Conservation (phyloP, 2,329 filamentous ascomycete genomes). For the Trichoderma sp. region DNA sequence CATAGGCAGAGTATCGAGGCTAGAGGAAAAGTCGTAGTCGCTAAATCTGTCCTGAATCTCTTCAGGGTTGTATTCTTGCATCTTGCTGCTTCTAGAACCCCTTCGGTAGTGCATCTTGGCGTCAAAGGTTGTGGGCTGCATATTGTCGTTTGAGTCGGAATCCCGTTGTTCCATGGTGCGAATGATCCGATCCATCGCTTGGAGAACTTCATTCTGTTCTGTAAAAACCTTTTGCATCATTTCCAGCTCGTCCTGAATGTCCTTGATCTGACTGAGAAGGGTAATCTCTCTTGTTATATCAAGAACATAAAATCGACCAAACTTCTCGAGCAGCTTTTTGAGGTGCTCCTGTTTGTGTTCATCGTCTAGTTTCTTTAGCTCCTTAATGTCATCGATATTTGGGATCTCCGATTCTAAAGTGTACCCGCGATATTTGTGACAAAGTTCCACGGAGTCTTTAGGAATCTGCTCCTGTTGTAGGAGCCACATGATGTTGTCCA, state of each 20-base stretch:
- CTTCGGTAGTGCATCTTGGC: neutral
- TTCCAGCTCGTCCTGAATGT: neutral
- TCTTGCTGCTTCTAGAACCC: neutral
- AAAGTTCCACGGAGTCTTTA: neutral
- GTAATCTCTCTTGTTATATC: neutral
- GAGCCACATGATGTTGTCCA: neutral
- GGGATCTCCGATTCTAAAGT: neutral
- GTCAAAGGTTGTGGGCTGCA: rapidly evolving
- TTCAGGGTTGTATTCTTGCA: neutral
- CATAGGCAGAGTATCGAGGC: too few species aligned
- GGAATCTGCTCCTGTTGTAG: too few species aligned
- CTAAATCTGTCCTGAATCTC: neutral
- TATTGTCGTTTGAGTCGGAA: neutral
- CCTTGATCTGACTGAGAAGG: neutral
- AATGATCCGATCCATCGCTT: neutral
- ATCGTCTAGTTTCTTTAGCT: neutral
- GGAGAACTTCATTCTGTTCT: neutral
- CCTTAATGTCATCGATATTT: neutral
- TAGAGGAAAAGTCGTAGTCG: neutral
- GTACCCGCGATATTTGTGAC: neutral
- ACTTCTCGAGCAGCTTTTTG: neutral
- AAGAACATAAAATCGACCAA: neutral
- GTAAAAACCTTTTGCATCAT: neutral
- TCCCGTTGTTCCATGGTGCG: neutral
- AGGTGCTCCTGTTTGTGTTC: neutral